A percentile compares a stretch with the other conserved stretches of the same genome.
Evolutionary conservation across 192 early-diverging fungal species (phyloP).

Genomic region (Umbelopsis sp.): DNA sequence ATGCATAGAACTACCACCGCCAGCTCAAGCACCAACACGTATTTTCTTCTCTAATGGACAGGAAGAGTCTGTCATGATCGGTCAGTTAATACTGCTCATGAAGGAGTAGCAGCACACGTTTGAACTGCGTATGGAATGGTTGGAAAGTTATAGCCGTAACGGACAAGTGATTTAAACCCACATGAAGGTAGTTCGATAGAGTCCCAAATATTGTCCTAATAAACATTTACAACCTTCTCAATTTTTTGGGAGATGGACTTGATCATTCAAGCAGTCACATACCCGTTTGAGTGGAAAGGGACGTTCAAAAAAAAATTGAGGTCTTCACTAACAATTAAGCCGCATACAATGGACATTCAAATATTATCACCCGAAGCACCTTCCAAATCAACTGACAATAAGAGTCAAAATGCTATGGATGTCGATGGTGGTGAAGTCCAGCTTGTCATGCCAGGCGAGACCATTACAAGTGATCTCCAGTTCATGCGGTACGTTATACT

Average conservation of each 20-base stretch:
- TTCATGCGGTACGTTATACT: conserved; percentile 65
- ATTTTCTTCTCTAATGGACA: too few species aligned
- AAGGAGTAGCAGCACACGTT: too few species aligned
- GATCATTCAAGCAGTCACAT: background rate
- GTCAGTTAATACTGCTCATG: too few species aligned
- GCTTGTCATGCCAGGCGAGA: conserved; percentile 79
- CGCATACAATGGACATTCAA: conserved; percentile 17
- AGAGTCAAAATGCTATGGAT: conserved; percentile 37
- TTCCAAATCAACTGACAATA: background rate
- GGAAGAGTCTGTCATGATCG: too few species aligned
- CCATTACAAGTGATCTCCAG: conserved; percentile 68
- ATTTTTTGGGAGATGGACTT: background rate
- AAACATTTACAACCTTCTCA: too few species aligned
- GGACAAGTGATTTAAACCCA: too few species aligned
- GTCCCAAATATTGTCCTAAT: too few species aligned
- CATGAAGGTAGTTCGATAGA: too few species aligned
- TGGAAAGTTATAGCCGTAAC: too few species aligned
- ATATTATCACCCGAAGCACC: conserved; percentile 26
- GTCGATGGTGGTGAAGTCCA: conserved; percentile 39
- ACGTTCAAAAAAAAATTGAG: conserved; percentile 1
- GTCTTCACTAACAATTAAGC: background rate
- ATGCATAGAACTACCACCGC: too few species aligned
- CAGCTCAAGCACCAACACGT: too few species aligned
- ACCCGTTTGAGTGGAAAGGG: background rate
- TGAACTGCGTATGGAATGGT: too few species aligned